A percentile compares a stretch with the other conserved stretches of the same genome.
Conservation (phyloP, 331 rosid species). For the Pyracantha coccinea region DNA sequence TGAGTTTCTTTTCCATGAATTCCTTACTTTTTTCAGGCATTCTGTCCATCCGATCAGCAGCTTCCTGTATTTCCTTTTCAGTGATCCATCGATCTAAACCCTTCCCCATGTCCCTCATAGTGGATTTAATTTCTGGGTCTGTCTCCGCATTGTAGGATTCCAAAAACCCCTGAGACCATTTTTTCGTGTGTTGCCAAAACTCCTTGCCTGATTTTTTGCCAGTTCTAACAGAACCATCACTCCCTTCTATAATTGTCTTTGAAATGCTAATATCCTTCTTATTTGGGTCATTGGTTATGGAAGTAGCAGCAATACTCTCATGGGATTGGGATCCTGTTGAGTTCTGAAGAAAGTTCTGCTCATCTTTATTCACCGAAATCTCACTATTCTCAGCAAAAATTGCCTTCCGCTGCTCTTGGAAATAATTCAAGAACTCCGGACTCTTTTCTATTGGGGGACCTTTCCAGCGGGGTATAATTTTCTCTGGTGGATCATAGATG, state of each 20-base stretch:
- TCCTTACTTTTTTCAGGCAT: constrained; percentile 50
- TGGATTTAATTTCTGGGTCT: constrained; percentile 72
- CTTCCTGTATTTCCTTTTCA: constrained; percentile 82
- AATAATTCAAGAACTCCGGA: constrained; percentile 55
- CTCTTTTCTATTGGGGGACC: constrained; percentile 66
- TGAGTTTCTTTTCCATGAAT: constrained; percentile 70
- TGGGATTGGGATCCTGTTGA: constrained; percentile 33
- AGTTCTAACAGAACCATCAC: constrained; percentile 78
- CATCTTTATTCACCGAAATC: constrained; percentile 35
- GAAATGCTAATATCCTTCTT: constrained; percentile 28
- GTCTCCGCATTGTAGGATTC: constrained; percentile 81
- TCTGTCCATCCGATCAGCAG: constrained; percentile 60
- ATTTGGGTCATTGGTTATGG: constrained; percentile 18
- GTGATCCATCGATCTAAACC: constrained; percentile 93
- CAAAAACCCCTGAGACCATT: constrained; percentile 86
- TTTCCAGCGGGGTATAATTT: constrained; percentile 87
- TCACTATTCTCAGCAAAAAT: constrained; percentile 22
- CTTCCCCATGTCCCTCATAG: constrained; percentile 77
- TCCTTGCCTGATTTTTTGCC: constrained; percentile 93
- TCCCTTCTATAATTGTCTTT: constrained; percentile 67
- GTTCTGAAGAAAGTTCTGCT: constrained; percentile 20
- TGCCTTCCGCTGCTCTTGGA: constrained; percentile 43
- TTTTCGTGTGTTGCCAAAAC: constrained; percentile 97
- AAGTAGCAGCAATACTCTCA: constrained; percentile 21
- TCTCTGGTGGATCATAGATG: constrained; percentile 77